Conservation (phyloP, 805 yeast species). For the Kuraishia borneana region DNA sequence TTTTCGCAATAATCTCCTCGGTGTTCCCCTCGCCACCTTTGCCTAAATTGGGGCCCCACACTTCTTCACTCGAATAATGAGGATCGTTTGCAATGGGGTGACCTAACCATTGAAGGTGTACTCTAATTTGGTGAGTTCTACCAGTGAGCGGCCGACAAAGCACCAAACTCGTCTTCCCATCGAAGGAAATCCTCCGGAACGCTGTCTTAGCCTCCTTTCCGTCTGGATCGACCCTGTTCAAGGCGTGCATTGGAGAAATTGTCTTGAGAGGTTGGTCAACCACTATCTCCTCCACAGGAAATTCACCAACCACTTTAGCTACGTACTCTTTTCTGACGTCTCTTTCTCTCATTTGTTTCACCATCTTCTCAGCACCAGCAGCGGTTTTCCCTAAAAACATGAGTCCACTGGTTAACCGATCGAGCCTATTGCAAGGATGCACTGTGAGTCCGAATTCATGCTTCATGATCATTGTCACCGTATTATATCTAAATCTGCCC, state of each 20-base stretch:
- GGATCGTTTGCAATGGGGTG: slow-evolving; percentile 91
- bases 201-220: slow-evolving; percentile 68
- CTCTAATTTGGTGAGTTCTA: slow-evolving; percentile 90
- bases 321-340: slow-evolving; percentile 73
- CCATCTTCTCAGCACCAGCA: slow-evolving; percentile 66
- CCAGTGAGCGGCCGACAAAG: slow-evolving; percentile 85
- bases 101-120: slow-evolving; percentile 84
- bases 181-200: slow-evolving; percentile 59
- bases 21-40: slow-evolving; percentile 32
- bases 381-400: slow-evolving; percentile 85
- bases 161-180: slow-evolving; percentile 58
- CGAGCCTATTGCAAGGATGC: slow-evolving; percentile 83
- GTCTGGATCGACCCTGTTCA: slow-evolving; percentile 40
- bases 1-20: slow-evolving; percentile 17
- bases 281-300: slow-evolving; percentile 45
- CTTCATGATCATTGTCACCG: slow-evolving; percentile 68
- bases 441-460: slow-evolving; percentile 55
- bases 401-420: slow-evolving; percentile 83
- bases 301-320: slow-evolving; percentile 81
- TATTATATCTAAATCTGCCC: slow-evolving; percentile 67
- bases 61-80: slow-evolving; percentile 60
- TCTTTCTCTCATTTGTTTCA: slow-evolving; percentile 60
- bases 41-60: slow-evolving; percentile 79
- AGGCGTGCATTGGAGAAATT: slow-evolving; percentile 60
- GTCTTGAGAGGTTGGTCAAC: slow-evolving; percentile 65